Evolutionary conservation across 2,329 filamentous ascomycete species (phyloP), one percentile per base, ranked within the genome.

Genomic region (Aspergillus novofumigatus): DNA sequence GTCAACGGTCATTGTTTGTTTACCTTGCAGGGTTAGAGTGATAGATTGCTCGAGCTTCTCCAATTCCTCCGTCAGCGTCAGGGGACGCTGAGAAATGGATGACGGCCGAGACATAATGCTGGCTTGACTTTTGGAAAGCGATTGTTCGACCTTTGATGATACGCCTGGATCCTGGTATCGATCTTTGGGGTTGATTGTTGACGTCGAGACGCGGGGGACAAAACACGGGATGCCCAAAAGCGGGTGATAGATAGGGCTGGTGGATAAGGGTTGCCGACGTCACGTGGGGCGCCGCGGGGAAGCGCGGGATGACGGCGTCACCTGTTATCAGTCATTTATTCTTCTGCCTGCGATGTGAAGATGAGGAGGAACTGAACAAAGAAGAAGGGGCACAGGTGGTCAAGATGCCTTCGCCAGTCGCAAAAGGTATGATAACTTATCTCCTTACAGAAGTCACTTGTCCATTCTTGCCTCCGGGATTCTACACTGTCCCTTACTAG

Each of bases 21-120:
- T 73, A 89, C 91, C 91, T 87, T 97, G 94, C 23, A 99, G 81
- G 0, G 93, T 97, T 44, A 97, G 81, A 0, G 94, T 99, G 66
- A 99, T 97, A 23, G 91, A 95, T 73, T 99, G 94, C 74, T 99
- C 94, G 3, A 99, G 80, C 74, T 89, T 92, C 77, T 99, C 94
- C 53, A 99, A 81, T 80, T 99, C 94, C 72, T 99, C 94, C 0
- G 93, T 96, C 59, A 97, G 81, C 4, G 91, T 91, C 59, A 97
- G 79, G 29, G 81, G 82, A 55, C 84, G 80, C 69, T 80, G 77
- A 8, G 79, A 71, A 17, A 77, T 73, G 23, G 75, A 69, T 28
- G 73, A 77, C 55, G 73, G 76, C 49, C 81, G 80, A 52, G 82
- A 82, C 82, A 84, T 84, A 26, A 38, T 68, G 10, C 14, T 8